Evolutionary conservation across 495 filamentous ascomycete genomes (phyloP), one percentile per base, ranked within the genome.

Genomic region (Parathielavia hyrcaniae): DNA sequence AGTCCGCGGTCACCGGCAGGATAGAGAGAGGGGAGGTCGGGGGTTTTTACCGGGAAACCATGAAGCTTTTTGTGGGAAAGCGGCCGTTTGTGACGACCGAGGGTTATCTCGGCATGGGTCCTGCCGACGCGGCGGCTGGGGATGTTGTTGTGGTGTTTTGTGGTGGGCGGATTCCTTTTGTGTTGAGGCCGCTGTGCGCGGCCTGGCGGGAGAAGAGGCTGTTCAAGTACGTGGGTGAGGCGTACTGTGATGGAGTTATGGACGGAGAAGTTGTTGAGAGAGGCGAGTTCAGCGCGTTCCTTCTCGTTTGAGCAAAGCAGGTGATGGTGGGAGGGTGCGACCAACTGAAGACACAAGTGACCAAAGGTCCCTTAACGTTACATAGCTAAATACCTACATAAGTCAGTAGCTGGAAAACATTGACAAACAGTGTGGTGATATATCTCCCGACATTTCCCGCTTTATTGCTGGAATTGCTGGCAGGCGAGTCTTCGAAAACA

Each of bases 61-160:
- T 50, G 47, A 22, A 11, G 26, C 13, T 12, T 20, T 10, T 50
- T 17, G 13, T 20, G 0, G 47, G 47, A 17, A 50, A 50, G 47
- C 6, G 32, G 8, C 47, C 32, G n/a, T 50, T 50, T 20, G 9
- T 36, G 30, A 36, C 47, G 8, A 5, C 9, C 8, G n/a, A 50
- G 32, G 32, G 47, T 17, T 50, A 50, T 19, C 32, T 50, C 4
- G 47, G 47, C 8, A 50, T 50, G 47, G 47, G 47, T 7, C 47
- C 47, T 1, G 47, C n/a, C 8, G 47, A 14, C 1, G n/a, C 20
- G 4, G n/a, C 17, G 32, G 30, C 1, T 0, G 47, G 47, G n/a
- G 47, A 50, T 36, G 17, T 36, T n/a, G 47, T 36, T n/a, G 47
- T 50, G 10, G 32, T 50, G n/a, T 50, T 50, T 12, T 50, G 47